Evolutionary conservation across 139 green algal species (phyloP).

Genomic region (Picochlorum costavermella): DNA sequence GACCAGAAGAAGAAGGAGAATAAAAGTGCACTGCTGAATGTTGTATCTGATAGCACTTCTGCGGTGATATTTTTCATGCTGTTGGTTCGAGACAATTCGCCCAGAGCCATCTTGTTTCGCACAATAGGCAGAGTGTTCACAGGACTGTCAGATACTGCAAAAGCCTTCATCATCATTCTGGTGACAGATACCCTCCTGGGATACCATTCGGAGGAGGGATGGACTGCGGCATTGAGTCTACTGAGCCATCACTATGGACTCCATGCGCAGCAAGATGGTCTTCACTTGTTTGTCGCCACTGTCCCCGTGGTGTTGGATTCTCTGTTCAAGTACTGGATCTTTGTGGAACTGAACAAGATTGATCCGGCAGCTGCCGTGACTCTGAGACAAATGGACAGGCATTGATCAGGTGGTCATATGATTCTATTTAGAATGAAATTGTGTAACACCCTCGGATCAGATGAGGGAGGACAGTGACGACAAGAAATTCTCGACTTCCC

Average conservation of each 20-base stretch:
- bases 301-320: constrained; percentile 79
- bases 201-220: constrained; percentile 91
- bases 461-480: too few relatives aligned
- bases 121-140: constrained; percentile 69
- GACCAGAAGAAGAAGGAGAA: constrained; percentile 45
- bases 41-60: constrained; percentile 57
- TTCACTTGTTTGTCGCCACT: constrained; percentile 60
- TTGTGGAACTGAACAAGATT: constrained; percentile 71
- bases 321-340: constrained; percentile 87
- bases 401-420: constrained; percentile 30
- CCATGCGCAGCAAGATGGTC: constrained; percentile 27
- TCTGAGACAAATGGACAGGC: constrained; percentile 70
- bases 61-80: constrained; percentile 47
- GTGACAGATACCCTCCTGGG: constrained; percentile 52
- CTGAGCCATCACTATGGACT: constrained; percentile 66
- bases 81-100: constrained; percentile 28
- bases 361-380: constrained; percentile 74
- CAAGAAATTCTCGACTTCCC: too few relatives aligned
- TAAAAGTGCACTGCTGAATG: constrained; percentile 36
- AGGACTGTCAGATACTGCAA: constrained; percentile 77
- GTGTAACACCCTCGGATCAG: too few relatives aligned
- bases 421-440: background rate
- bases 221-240: constrained; percentile 69
- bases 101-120: constrained; percentile 37
- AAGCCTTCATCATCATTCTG: constrained; percentile 86